Conservation (phyloP, 106 monocot genomes). For the Phalaenopsis equestris region DNA sequence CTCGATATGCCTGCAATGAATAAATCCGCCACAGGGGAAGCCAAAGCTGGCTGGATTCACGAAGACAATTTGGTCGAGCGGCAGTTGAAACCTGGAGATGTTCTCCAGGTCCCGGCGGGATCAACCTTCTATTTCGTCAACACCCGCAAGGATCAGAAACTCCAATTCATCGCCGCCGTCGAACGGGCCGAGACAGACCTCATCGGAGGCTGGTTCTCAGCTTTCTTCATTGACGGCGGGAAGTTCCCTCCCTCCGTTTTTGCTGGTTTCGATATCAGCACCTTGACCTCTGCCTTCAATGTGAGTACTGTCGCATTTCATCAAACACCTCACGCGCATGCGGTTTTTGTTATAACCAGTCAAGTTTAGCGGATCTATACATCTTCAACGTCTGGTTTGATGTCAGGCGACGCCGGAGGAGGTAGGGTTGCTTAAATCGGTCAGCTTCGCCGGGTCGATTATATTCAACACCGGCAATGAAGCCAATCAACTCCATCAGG, state of each 20-base stretch:
- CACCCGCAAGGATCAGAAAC: conserved; percentile 52
- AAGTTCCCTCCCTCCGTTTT: conserved; percentile 46
- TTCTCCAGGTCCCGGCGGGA: conserved; percentile 62
- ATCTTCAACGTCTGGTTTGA: background rate
- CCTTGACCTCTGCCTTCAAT: conserved; percentile 56
- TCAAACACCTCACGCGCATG: too few species aligned
- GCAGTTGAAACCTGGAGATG: conserved; percentile 63
- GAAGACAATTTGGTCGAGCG: conserved; percentile 61
- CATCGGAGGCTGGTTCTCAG: conserved; percentile 9
- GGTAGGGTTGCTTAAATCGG: conserved; percentile 19
- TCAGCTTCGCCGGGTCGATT: conserved; percentile 38
- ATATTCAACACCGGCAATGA: conserved; percentile 26
- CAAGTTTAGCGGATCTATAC: background rate
- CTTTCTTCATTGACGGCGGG: conserved; percentile 77
- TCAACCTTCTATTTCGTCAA: conserved; percentile 83
- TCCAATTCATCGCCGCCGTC: conserved; percentile 68
- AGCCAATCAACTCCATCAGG: conserved; percentile 10
- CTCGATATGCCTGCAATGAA: background rate
- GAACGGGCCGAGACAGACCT: conserved; percentile 1
- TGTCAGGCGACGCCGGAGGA: conserved; percentile 48
- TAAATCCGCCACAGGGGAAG: conserved; percentile 39
- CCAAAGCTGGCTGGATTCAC: conserved; percentile 64
- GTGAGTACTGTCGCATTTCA: conserved; percentile 23
- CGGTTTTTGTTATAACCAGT: too few species aligned
- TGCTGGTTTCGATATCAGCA: conserved; percentile 48